phyloP scores from a whole-genome alignment of 352 stramenopile species.

The Peronospora farinosa region DNA sequence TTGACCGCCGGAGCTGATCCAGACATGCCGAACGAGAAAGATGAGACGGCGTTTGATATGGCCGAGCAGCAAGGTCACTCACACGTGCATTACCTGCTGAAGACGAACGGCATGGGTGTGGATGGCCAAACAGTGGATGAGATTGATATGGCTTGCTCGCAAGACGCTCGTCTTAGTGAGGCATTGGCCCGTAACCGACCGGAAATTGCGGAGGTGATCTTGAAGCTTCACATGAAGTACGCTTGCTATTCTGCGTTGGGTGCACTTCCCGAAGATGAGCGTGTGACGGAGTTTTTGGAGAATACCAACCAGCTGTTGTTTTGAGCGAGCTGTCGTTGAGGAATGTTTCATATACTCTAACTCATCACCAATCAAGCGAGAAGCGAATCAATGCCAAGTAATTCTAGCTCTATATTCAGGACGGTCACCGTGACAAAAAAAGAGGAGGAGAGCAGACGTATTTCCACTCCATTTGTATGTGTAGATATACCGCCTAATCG shows the following conservation, averaged over 20 bases:
- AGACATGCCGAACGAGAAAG: conserved; percentile 77
- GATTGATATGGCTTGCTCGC: conserved; percentile 55
- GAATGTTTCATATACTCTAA: too few species aligned
- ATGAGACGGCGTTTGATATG: conserved; percentile 78
- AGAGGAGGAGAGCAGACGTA: too few species aligned
- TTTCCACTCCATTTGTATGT: too few species aligned
- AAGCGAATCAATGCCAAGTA: neutral
- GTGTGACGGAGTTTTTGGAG: conserved; percentile 43
- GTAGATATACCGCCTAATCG: too few species aligned
- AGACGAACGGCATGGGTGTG: conserved; percentile 66
- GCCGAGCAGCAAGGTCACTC: conserved; percentile 55
- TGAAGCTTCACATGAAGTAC: conserved; percentile 79
- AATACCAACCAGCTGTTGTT: conserved; percentile 30
- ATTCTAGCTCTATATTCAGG: neutral
- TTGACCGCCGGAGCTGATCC: conserved; percentile 77
- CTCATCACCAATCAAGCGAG: too few species aligned
- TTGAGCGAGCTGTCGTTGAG: conserved; percentile 9
- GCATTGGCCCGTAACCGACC: conserved; percentile 55
- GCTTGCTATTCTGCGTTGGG: conserved; percentile 54
- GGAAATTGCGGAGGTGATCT: conserved; percentile 62
- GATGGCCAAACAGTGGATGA: conserved; percentile 46
- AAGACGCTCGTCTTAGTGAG: conserved; percentile 59
- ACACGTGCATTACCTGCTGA: conserved; percentile 71
- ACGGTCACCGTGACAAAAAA: too few species aligned
- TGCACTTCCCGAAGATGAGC: conserved; percentile 48